Evolutionary conservation across 2,329 filamentous ascomycete species (phyloP).

Genomic region (Xylaria sp.): DNA sequence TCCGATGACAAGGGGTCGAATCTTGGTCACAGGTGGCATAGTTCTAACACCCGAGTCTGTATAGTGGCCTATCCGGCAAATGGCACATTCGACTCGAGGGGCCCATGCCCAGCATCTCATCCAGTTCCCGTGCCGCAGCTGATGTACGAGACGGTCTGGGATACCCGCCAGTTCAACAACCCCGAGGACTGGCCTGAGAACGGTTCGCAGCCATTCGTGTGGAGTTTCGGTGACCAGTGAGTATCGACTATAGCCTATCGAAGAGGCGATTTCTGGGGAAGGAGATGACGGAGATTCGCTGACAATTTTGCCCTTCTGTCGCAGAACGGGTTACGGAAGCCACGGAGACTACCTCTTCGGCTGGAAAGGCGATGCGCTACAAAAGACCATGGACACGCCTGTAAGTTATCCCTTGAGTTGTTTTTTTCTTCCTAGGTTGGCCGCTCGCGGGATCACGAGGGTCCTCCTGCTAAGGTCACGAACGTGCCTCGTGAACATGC

Average conservation of each 20-base stretch:
- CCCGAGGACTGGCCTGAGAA: constrained; percentile 53
- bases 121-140: constrained; percentile 54
- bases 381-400: constrained; percentile 50
- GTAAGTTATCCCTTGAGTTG: background rate
- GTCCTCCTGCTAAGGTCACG: background rate
- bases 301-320: background rate
- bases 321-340: constrained; percentile 51
- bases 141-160: constrained; percentile 55
- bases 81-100: constrained; percentile 51
- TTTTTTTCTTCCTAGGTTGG: background rate
- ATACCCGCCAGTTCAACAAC: constrained; percentile 53
- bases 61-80: constrained; percentile 54
- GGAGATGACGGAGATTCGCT: no score
- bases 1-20: background rate
- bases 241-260: background rate
- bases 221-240: constrained; percentile 49
- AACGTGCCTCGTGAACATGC: background rate
- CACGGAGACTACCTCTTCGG: constrained; percentile 56
- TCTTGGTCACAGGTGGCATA: background rate
- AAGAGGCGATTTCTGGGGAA: no score
- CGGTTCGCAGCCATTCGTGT: constrained; percentile 52
- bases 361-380: constrained; percentile 54
- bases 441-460: background rate
- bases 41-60: background rate
- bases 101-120: constrained; percentile 53